Evolutionary conservation across 176 grass and related monocot species (phyloP).

Genomic region (Tuctoria greenei): DNA sequence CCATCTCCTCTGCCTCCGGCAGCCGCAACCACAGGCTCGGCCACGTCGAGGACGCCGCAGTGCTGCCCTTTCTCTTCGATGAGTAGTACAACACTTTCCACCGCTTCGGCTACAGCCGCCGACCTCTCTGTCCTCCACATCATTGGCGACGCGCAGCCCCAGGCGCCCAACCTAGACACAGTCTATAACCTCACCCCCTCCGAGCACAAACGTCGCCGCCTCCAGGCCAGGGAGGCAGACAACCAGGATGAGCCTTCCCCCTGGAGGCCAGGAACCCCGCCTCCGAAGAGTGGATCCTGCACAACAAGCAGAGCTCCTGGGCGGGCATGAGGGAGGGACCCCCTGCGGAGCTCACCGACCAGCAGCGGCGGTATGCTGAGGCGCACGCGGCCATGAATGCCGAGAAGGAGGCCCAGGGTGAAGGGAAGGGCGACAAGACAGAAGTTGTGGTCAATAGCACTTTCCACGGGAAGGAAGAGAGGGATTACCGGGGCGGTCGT

Average conservation of each 20-base stretch:
- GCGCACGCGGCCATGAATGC: conserved; percentile 92
- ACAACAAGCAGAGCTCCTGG: conserved; percentile 89
- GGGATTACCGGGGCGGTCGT: conserved; percentile 92
- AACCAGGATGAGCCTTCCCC: conserved; percentile 29
- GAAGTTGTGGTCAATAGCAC: conserved; percentile 78
- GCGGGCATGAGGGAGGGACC: conserved; percentile 71
- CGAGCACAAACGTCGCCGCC: conserved; percentile 92
- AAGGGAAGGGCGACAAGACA: conserved; percentile 57
- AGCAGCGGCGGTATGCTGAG: conserved; percentile 90
- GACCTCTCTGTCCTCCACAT: conserved; percentile 81
- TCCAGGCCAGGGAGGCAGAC: conserved; percentile 53
- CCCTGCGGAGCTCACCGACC: conserved; percentile 77
- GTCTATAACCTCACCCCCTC: conserved; percentile 87
- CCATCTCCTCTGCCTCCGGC: conserved; percentile 63
- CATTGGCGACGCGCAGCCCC: conserved; percentile 62
- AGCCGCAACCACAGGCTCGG: conserved; percentile 97
- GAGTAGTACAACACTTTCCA: conserved; percentile 99
- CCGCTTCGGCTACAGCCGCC: conserved; percentile 80
- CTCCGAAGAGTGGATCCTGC: conserved; percentile 81
- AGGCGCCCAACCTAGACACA: conserved; percentile 52
- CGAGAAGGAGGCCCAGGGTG: conserved; percentile 79
- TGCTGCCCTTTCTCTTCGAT: conserved; percentile 94
- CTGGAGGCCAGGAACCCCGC: conserved; percentile 61
- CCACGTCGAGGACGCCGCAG: conserved; percentile 81
- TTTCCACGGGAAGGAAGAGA: conserved; percentile 96